phyloP scores from a whole-genome alignment of 495 filamentous ascomycete species.

The Glonium stellatum region DNA sequence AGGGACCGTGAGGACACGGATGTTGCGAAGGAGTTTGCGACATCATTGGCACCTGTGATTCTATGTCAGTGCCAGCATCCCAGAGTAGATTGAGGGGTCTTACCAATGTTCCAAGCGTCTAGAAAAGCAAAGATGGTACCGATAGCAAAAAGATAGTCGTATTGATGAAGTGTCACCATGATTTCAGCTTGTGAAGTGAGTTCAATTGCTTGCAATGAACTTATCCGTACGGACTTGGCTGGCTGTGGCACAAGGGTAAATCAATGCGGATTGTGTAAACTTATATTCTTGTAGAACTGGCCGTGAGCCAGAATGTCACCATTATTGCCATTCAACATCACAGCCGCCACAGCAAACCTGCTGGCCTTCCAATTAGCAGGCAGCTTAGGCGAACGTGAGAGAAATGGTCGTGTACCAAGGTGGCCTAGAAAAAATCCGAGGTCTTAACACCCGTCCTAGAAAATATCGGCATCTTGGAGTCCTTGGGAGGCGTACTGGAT shows the following conservation, averaged over 20 bases:
- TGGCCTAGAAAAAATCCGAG: background rate
- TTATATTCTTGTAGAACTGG: background rate
- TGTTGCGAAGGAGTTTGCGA: constrained; percentile 56
- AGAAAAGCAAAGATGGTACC: constrained; percentile 70
- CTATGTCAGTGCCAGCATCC: background rate
- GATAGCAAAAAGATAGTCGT: constrained; percentile 65
- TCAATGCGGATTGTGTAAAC: background rate
- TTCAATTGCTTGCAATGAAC: no score
- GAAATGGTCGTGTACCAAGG: background rate
- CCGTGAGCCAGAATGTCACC: background rate
- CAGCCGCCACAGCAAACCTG: background rate
- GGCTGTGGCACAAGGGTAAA: no score
- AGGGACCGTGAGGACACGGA: constrained; percentile 30
- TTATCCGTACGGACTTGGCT: no score
- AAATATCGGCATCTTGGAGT: background rate
- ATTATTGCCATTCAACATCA: background rate
- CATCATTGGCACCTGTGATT: constrained; percentile 48
- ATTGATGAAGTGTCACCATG: constrained; percentile 50
- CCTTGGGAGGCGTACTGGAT: background rate
- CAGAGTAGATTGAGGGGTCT: constrained; percentile 8
- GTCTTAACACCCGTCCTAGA: background rate
- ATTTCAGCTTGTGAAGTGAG: constrained; percentile 25
- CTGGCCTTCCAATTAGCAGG: background rate
- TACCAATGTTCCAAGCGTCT: constrained; percentile 66
- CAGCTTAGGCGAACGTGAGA: background rate